Evolutionary conservation across 495 filamentous ascomycete genomes (phyloP).

Genomic region (Penicillium canariense): DNA sequence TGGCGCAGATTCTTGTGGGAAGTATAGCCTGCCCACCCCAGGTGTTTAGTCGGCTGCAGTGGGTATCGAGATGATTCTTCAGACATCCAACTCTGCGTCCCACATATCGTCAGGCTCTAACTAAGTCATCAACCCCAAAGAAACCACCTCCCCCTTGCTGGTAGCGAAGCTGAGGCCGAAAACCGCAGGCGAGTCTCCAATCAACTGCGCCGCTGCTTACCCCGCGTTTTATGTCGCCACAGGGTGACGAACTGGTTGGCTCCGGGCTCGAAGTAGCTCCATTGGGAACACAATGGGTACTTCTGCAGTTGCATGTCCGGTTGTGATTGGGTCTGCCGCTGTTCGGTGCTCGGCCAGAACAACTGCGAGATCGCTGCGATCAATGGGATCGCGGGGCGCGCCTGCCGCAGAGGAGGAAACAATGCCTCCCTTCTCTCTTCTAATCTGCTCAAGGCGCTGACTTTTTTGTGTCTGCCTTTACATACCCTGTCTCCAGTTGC

Average conservation of each 20-base stretch:
- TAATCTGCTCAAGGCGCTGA: neutral
- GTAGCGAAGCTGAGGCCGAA: neutral
- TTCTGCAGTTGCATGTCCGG: neutral
- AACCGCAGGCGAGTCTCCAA: conserved; percentile 3
- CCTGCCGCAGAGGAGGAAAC: conserved; percentile 15
- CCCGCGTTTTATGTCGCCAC: conserved; percentile 11
- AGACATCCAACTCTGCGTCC: too few species aligned
- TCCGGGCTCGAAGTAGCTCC: conserved; percentile 1
- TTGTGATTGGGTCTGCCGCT: neutral
- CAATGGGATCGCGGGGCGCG: conserved; percentile 5
- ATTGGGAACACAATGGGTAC: neutral
- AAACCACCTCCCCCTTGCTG: neutral
- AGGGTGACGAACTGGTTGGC: neutral
- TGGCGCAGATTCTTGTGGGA: too few species aligned
- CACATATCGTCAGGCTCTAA: too few species aligned
- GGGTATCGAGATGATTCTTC: too few species aligned
- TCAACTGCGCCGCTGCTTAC: conserved; percentile 6
- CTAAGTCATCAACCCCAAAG: neutral
- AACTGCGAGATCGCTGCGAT: conserved; percentile 10
- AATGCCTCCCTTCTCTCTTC: neutral
- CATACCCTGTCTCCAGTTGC: neutral
- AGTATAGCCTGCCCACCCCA: too few species aligned
- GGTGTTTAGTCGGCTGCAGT: too few species aligned
- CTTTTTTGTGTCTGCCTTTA: neutral
- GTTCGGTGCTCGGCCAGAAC: neutral